phyloP scores from a whole-genome alignment of 2,329 filamentous ascomycete genomes.

The Zopfia rhizophila region DNA sequence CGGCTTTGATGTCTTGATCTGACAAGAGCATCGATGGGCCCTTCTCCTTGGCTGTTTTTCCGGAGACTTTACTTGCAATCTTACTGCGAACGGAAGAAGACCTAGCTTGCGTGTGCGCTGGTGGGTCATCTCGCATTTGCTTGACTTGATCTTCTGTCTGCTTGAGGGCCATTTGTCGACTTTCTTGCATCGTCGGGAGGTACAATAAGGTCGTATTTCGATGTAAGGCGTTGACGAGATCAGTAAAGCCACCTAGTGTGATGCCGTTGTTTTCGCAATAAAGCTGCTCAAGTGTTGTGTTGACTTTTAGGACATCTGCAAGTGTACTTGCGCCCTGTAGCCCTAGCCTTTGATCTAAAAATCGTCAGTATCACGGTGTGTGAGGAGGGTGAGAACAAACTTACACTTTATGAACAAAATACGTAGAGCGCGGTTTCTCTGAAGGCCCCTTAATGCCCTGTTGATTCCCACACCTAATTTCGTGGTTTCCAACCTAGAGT shows the following conservation, averaged over 20 bases:
- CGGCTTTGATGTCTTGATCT: constrained; percentile 62
- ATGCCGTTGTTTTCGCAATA: constrained; percentile 79
- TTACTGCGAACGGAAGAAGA: constrained; percentile 46
- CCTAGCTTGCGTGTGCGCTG: constrained; percentile 37
- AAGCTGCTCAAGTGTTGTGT: constrained; percentile 70
- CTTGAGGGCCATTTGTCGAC: constrained; percentile 70
- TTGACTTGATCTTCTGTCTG: constrained; percentile 67
- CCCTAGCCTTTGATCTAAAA: constrained; percentile 70
- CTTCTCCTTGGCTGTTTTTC: constrained; percentile 38
- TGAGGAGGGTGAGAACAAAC: constrained; percentile 2
- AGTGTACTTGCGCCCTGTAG: constrained; percentile 75
- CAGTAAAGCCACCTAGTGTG: constrained; percentile 75
- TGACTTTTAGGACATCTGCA: constrained; percentile 73
- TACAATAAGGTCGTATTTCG: constrained; percentile 71
- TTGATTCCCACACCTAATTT: constrained; percentile 76
- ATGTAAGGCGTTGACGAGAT: constrained; percentile 74
- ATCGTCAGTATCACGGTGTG: constrained; percentile 22
- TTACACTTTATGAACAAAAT: constrained; percentile 69
- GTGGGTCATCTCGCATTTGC: constrained; percentile 57
- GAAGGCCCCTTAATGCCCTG: constrained; percentile 71
- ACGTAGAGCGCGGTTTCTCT: constrained; percentile 70
- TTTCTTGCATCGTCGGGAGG: constrained; percentile 71
- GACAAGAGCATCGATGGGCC: constrained; percentile 44
- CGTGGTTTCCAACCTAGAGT: constrained; percentile 75
- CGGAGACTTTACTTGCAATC: constrained; percentile 42